Conservation (phyloP, 1,284 basidiomycete species). For the Neolentinus lepideus region DNA sequence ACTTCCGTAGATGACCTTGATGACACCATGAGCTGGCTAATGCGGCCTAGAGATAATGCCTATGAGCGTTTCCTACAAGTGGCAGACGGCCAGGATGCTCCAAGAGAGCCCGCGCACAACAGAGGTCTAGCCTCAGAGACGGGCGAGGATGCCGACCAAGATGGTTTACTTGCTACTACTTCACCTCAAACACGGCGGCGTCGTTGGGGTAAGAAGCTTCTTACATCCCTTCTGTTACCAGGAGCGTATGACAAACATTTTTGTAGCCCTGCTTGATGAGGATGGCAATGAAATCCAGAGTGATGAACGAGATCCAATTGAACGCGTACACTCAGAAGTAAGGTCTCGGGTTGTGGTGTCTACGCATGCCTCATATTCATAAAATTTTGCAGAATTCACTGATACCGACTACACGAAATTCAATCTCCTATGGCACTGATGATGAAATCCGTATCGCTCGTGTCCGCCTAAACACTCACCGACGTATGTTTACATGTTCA, state of each 20-base stretch:
- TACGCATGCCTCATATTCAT: not conserved
- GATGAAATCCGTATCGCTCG: not conserved
- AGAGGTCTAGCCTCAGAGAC: not conserved
- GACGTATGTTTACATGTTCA: not conserved
- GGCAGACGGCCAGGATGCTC: too few relatives aligned
- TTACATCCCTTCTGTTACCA: not conserved
- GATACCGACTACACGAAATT: not conserved
- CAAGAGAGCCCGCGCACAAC: too few relatives aligned
- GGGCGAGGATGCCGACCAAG: not conserved
- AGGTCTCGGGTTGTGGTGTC: not conserved
- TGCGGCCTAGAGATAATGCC: too few relatives aligned
- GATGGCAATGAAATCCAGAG: not conserved
- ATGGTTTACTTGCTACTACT: not conserved
- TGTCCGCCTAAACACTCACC: not conserved
- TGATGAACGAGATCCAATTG: not conserved
- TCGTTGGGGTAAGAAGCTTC: slow-evolving; percentile 13
- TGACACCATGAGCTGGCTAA: not conserved
- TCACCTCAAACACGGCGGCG: slow-evolving; percentile 8
- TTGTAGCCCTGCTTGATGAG: slow-evolving; percentile 16
- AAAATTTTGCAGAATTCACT: not conserved
- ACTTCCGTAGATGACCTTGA: not conserved
- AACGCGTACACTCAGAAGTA: not conserved
- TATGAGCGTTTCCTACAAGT: too few relatives aligned
- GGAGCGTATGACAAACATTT: too few relatives aligned
- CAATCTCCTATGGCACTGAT: not conserved